Conservation (phyloP, 2,329 filamentous ascomycete species). For the Neonectria punicea region DNA sequence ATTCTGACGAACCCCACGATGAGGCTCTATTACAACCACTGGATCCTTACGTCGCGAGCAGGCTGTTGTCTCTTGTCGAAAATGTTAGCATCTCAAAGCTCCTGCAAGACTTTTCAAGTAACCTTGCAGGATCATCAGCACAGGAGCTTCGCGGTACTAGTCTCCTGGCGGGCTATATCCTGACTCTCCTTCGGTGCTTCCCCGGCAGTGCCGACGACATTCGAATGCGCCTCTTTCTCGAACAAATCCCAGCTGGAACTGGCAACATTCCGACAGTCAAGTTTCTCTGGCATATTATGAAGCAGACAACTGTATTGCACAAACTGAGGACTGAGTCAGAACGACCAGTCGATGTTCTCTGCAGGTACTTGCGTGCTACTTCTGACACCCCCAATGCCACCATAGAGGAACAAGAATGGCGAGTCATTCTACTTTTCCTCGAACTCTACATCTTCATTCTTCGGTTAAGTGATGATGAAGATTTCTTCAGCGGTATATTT, state of each 20-base stretch:
- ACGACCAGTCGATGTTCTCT: constrained; percentile 42
- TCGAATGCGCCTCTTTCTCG: constrained; percentile 89
- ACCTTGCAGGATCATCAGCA: constrained; percentile 44
- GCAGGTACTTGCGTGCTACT: constrained; percentile 45
- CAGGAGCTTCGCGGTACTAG: constrained; percentile 60
- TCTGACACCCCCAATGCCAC: constrained; percentile 39
- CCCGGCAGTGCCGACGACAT: constrained; percentile 86
- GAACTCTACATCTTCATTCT: constrained; percentile 95
- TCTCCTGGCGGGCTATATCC: constrained; percentile 83
- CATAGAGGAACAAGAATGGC: constrained; percentile 74
- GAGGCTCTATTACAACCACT: constrained; percentile 46
- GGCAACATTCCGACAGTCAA: constrained; percentile 69
- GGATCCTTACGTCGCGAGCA: constrained; percentile 68
- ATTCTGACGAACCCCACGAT: constrained; percentile 28
- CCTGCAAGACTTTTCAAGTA: constrained; percentile 48
- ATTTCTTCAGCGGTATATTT: constrained; percentile 78
- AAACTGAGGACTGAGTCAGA: constrained; percentile 47
- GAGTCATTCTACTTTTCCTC: constrained; percentile 87
- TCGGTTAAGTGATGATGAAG: constrained; percentile 94
- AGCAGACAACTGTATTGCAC: constrained; percentile 54
- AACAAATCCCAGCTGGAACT: constrained; percentile 47
- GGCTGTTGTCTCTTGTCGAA: constrained; percentile 78
- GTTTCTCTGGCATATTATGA: constrained; percentile 81
- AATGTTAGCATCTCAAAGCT: constrained; percentile 74
- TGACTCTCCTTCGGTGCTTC: constrained; percentile 88